Evolutionary conservation across 305 asterid genomes (phyloP).

Genomic region (Fraxinus angustifolia): DNA sequence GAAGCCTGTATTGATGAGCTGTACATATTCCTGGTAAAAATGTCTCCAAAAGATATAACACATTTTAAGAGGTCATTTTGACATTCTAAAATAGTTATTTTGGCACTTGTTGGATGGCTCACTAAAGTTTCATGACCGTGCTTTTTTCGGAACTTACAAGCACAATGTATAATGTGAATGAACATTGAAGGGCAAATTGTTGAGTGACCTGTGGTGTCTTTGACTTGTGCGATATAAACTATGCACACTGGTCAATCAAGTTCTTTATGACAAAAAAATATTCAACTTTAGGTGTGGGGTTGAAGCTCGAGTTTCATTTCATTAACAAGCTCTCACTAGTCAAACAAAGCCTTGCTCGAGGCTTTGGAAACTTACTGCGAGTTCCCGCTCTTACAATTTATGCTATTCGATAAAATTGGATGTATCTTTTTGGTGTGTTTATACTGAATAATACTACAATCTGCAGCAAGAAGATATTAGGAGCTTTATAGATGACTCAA

Average conservation of each 20-base stretch:
- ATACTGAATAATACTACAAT: conserved; percentile 18
- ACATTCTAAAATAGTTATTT: background rate
- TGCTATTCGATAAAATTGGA: background rate
- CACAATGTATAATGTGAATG: background rate
- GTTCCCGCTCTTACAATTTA: background rate
- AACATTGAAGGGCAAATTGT: background rate
- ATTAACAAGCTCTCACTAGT: background rate
- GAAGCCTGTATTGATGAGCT: background rate
- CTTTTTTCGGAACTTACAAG: background rate
- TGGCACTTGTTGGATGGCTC: conserved; percentile 6
- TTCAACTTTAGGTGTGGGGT: background rate
- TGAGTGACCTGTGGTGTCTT: background rate
- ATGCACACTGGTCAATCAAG: background rate
- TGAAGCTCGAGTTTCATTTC: background rate
- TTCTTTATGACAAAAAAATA: conserved; percentile 7
- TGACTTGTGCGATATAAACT: conserved; percentile 16
- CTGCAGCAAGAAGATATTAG: conserved; percentile 97
- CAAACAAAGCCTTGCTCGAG: background rate
- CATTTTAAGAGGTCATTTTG: background rate
- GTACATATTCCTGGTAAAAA: background rate
- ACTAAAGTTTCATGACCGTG: background rate
- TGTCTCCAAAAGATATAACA: background rate
- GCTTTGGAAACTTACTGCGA: background rate
- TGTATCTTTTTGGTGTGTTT: background rate
- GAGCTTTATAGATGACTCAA: conserved; percentile 69